phyloP scores from a whole-genome alignment of 169 alveolate species.

The Ichthyophthirius multifiliis region DNA sequence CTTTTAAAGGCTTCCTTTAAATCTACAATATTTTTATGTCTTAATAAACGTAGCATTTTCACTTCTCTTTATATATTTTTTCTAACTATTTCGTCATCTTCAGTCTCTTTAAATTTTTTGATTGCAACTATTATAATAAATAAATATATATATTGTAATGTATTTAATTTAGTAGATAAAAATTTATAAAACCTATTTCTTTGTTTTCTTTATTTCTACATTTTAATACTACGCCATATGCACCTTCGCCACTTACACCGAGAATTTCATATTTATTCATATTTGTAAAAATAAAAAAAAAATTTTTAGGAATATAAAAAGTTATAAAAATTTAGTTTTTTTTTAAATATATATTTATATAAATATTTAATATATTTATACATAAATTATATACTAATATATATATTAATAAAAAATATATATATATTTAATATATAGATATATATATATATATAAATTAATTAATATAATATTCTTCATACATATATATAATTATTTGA shows the following conservation, averaged over 20 bases:
- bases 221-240: constrained; percentile 94
- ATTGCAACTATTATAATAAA: constrained; percentile 87
- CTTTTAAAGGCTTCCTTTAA: constrained; percentile 91
- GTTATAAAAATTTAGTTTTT: no score
- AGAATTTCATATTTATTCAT: constrained; percentile 86
- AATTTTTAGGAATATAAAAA: no score
- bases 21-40: constrained; percentile 88
- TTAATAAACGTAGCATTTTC: constrained; percentile 85
- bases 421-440: no score
- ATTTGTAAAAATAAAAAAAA: no score
- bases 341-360: no score
- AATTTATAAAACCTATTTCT: constrained; percentile 65
- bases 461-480: no score
- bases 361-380: no score
- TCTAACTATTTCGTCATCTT: constrained; percentile 82
- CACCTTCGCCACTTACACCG: constrained; percentile 93
- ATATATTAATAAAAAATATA: no score
- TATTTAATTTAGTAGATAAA: not conserved
- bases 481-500: no score
- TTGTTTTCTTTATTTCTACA: constrained; percentile 87
- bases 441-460: no score
- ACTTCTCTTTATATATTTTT: constrained; percentile 91
- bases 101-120: constrained; percentile 91
- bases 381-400: no score
- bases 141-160: not conserved